Base-by-base conservation (phyloP, 306 rosid species). In the Malus orientalis region DNA sequence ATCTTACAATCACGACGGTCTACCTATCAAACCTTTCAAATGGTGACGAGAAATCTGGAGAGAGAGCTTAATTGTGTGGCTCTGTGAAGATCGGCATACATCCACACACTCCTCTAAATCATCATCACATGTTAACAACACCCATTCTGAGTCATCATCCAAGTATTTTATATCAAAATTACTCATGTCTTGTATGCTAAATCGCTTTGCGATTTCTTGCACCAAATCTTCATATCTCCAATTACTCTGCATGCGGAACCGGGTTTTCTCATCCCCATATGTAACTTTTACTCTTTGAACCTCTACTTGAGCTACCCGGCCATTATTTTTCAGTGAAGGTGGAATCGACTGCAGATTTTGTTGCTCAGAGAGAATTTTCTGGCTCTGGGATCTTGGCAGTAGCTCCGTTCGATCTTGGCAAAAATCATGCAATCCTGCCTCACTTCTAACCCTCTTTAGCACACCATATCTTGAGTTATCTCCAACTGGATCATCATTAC, bases 111-210 rank as follows among this genome's bases (percentile, higher is more conserved):
- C 99, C 79, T 91, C 96, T 62, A 91, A 82, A 84, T 96, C 98
- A 76, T 87, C 89, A 84, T 93, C 98, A 84, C 98, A 89, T 40
- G 98, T 93, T 64, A 93, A 84, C 55, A 96, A 82, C 20, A 96
- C 92, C 99, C 99, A 96, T 61, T 96, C 99, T 8, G 80, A 80
- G 54, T 96, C 99, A 78, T 96, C 99, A 38, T 96, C 99, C 87
- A 96, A 88, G 77, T 96, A 96, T 80, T 89, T 96, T 61, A 96
- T 47, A 82, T 89, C 88, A 7, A 74, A 92, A 69, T 69, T 83
- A 75, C 80, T 85, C 89, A 88, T 84, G 79, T 92, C 96, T 62
- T 74, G 77, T 32, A 93, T 80, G 63, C 80, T 77, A 75, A 91
- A 96, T 76, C 98, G 81, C 73, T 74, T 84, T 47, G 77, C 86